phyloP scores from a whole-genome alignment of 805 yeast species.

The Myxozyma lipomycoides region DNA sequence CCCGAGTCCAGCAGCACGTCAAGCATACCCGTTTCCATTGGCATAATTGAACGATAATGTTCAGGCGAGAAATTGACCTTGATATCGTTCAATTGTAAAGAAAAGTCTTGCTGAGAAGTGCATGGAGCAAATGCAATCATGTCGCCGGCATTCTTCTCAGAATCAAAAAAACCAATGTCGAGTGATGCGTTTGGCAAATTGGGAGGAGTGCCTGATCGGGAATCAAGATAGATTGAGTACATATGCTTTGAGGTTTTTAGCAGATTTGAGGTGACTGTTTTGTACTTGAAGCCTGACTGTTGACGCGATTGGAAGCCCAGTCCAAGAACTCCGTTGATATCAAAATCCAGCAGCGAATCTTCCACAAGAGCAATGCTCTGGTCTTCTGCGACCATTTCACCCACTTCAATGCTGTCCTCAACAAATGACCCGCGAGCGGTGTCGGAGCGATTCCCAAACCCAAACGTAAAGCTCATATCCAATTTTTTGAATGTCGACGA shows the following conservation, averaged over 20 bases:
- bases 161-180: slow-evolving; percentile 18
- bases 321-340: slow-evolving; percentile 24
- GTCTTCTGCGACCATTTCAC: background rate
- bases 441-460: slow-evolving; percentile 19
- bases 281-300: slow-evolving; percentile 20
- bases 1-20: slow-evolving; percentile 23
- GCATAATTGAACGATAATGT: background rate
- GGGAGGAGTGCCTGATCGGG: slow-evolving; percentile 1
- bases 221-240: slow-evolving; percentile 17
- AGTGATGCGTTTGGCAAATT: slow-evolving; percentile 13
- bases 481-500: slow-evolving; percentile 11
- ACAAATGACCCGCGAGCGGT: slow-evolving; percentile 22
- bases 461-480: slow-evolving; percentile 10
- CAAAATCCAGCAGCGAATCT: slow-evolving; percentile 22
- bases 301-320: slow-evolving; percentile 18
- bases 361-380: slow-evolving; percentile 20
- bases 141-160: slow-evolving; percentile 12
- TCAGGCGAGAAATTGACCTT: background rate
- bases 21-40: background rate
- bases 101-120: slow-evolving; percentile 10
- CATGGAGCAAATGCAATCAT: slow-evolving; percentile 14
- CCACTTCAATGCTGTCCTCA: slow-evolving; percentile 11
- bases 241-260: background rate
- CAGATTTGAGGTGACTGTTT: slow-evolving; percentile 11
- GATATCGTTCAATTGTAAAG: slow-evolving; percentile 6